Percentiles rank a stretch among this genome's conserved stretches.
Conservation (phyloP, 108 stramenopile species). For the Skeletonema marinoi region DNA sequence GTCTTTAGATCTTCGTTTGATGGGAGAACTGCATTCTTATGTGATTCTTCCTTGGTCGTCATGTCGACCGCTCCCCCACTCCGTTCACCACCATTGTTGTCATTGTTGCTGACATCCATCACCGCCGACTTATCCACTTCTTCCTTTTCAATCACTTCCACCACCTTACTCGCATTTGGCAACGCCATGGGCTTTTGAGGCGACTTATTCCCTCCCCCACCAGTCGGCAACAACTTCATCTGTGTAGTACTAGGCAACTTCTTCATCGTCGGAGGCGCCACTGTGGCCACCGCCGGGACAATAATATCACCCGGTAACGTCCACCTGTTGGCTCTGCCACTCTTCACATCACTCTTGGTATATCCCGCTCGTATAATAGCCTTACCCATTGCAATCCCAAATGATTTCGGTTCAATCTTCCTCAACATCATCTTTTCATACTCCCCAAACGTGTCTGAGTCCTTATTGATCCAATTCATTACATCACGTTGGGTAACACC, state of each 20-base stretch:
- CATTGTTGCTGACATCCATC: background rate
- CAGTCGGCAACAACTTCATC: background rate
- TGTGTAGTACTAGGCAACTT: background rate
- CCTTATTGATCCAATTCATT: constrained; percentile 15
- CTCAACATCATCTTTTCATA: constrained; percentile 20
- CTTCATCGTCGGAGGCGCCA: background rate
- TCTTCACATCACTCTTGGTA: constrained; percentile 10
- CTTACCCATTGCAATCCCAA: constrained; percentile 26
- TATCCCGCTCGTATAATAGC: constrained; percentile 26
- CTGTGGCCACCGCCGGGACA: background rate
- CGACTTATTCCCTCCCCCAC: background rate
- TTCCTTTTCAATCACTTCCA: background rate
- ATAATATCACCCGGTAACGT: constrained; percentile 2
- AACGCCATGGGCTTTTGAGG: background rate
- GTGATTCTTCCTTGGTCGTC: background rate
- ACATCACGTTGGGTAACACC: constrained; percentile 24
- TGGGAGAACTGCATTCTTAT: background rate
- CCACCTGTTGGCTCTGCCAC: constrained; percentile 22
- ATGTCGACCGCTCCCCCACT: background rate
- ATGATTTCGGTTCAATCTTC: constrained; percentile 19
- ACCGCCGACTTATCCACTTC: background rate
- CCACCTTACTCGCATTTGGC: background rate
- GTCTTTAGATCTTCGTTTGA: background rate
- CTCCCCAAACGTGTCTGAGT: constrained; percentile 5
- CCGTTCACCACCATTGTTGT: background rate